Percentiles rank a stretch among this genome's conserved stretches.
These are phyloP conservation scores for Aspergillus carbonarius DNA, from an alignment of 2,329 filamentous ascomycete genomes.

Conservation along the genomic window DNA sequence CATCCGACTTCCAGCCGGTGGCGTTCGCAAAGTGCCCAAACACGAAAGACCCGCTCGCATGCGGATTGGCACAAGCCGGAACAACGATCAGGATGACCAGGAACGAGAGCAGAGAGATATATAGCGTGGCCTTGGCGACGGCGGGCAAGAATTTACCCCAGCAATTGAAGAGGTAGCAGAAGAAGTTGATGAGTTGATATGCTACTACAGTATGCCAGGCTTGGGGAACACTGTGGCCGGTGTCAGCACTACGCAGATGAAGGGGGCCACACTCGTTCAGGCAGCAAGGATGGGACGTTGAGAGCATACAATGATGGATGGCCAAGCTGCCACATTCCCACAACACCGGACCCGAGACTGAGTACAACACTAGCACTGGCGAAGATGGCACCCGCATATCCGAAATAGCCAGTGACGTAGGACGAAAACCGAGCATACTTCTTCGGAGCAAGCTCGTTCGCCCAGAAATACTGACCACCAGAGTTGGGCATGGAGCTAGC, in stretches of 20 bases:
- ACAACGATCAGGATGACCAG: slow-evolving; percentile 51
- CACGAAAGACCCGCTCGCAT: slow-evolving; percentile 51
- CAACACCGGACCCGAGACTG: slow-evolving; percentile 48
- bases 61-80: slow-evolving; percentile 46
- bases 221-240: slow-evolving; percentile 28
- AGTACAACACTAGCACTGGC: slow-evolving; percentile 54
- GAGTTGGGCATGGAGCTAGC: slow-evolving; percentile 52
- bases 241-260: slow-evolving; percentile 11
- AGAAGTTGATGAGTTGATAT: slow-evolving; percentile 50
- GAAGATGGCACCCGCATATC: slow-evolving; percentile 56
- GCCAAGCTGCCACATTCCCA: slow-evolving; percentile 54
- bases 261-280: not conserved
- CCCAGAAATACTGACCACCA: slow-evolving; percentile 55
- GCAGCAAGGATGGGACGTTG: not conserved
- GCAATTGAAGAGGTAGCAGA: slow-evolving; percentile 52
- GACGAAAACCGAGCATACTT: slow-evolving; percentile 47
- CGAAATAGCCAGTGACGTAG: slow-evolving; percentile 53
- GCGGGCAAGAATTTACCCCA: slow-evolving; percentile 37
- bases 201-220: slow-evolving; percentile 43
- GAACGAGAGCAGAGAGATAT: slow-evolving; percentile 49
- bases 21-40: slow-evolving; percentile 55
- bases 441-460: slow-evolving; percentile 48
- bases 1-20: slow-evolving; percentile 50
- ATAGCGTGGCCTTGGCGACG: slow-evolving; percentile 47
- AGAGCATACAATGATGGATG: slow-evolving; percentile 53